Evolutionary conservation across 2,329 filamentous ascomycete species (phyloP).

Genomic region (Monosporascus sp.): DNA sequence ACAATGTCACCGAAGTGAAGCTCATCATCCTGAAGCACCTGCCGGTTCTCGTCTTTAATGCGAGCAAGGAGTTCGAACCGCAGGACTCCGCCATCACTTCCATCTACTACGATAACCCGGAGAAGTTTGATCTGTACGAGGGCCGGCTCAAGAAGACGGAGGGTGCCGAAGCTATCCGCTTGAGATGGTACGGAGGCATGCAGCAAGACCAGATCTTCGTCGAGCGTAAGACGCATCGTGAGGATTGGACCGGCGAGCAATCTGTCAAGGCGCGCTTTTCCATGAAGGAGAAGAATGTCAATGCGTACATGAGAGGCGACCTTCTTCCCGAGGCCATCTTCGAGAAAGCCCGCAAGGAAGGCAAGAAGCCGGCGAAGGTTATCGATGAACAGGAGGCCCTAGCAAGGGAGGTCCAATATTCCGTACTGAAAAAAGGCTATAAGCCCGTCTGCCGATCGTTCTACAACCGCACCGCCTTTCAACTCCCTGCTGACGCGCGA

Average conservation of each 20-base stretch:
- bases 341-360: constrained; percentile 91
- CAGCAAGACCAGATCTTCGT: constrained; percentile 92
- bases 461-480: constrained; percentile 97
- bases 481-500: constrained; percentile 90
- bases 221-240: constrained; percentile 94
- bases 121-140: constrained; percentile 90
- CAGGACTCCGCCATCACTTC: constrained; percentile 94
- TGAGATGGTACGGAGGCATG: constrained; percentile 98
- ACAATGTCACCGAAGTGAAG: constrained; percentile 97
- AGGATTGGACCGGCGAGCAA: constrained; percentile 99
- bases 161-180: constrained; percentile 90
- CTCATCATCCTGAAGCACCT: constrained; percentile 97
- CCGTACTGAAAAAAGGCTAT: constrained; percentile 79
- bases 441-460: constrained; percentile 90
- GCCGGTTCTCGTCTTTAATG: constrained; percentile 93
- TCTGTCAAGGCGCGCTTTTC: constrained; percentile 96
- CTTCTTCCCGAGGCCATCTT: constrained; percentile 85
- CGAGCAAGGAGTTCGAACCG: constrained; percentile 90
- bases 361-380: constrained; percentile 87
- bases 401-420: constrained; percentile 89
- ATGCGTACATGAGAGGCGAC: constrained; percentile 79
- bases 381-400: constrained; percentile 88
- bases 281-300: constrained; percentile 96
- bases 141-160: constrained; percentile 96
- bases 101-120: constrained; percentile 95